Percentiles rank a stretch among this genome's conserved stretches.
phyloP scores from a whole-genome alignment of 2,329 filamentous ascomycete genomes.

The Magnaporthales sp. region DNA sequence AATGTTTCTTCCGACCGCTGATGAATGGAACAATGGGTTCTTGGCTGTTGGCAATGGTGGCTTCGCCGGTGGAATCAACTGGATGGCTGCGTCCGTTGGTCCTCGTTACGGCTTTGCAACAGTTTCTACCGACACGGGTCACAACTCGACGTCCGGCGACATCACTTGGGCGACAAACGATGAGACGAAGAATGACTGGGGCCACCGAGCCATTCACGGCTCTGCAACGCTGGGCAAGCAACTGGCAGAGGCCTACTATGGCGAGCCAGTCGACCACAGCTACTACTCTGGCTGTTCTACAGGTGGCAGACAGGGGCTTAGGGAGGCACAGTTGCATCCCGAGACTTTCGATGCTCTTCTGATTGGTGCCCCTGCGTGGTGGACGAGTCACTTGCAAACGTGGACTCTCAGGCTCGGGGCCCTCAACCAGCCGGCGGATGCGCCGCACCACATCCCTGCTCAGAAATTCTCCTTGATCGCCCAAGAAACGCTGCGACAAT shows the following conservation, averaged over 20 bases:
- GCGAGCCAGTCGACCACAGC: conserved; percentile 30
- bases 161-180: conserved; percentile 28
- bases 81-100: conserved; percentile 19
- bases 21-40: conserved; percentile 24
- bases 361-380: conserved; percentile 35
- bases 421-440: conserved; percentile 33
- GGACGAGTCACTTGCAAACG: conserved; percentile 29
- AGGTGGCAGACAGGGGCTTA: conserved; percentile 49
- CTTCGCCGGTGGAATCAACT: conserved; percentile 24
- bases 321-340: conserved; percentile 41
- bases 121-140: conserved; percentile 34
- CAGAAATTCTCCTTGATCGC: conserved; percentile 29
- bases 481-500: conserved; percentile 29
- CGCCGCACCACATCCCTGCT: conserved; percentile 30
- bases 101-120: conserved; percentile 30
- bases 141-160: conserved; percentile 21
- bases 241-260: conserved; percentile 41
- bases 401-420: conserved; percentile 29
- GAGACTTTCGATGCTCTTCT: conserved; percentile 51
- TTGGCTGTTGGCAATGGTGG: conserved; percentile 29
- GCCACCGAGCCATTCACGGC: conserved; percentile 35
- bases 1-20: conserved; percentile 24
- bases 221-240: conserved; percentile 39
- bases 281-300: conserved; percentile 53
- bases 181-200: conserved; percentile 29